Percentiles rank a stretch among this genome's conserved stretches.
Evolutionary conservation across 148 eudicot genomes (phyloP).

Genomic region (Vaccinium vitisidaea): DNA sequence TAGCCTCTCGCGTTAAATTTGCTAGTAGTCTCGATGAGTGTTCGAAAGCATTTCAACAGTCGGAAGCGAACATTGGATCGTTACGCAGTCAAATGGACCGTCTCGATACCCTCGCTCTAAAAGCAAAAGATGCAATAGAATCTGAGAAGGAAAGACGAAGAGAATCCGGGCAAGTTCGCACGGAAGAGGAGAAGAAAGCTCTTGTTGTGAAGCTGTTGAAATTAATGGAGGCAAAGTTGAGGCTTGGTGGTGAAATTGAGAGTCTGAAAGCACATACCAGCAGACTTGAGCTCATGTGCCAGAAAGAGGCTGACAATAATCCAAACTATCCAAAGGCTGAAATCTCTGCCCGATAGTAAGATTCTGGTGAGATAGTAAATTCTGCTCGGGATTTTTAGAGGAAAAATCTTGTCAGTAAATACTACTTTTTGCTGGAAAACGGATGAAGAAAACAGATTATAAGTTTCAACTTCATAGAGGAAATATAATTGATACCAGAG

Average conservation of each 20-base stretch:
- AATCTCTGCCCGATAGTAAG: not conserved
- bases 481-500: no score
- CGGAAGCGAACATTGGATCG: not conserved
- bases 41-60: not conserved
- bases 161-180: not conserved
- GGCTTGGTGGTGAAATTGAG: conserved; percentile 6
- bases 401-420: no score
- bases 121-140: not conserved
- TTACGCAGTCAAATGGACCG: not conserved
- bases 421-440: no score
- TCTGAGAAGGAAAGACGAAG: not conserved
- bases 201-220: not conserved
- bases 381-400: not conserved
- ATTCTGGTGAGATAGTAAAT: not conserved
- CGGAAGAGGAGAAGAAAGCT: not conserved
- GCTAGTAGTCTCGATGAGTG: not conserved
- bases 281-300: conserved; percentile 2
- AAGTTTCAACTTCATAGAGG: no score
- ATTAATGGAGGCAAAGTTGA: not conserved
- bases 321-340: not conserved
- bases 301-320: not conserved
- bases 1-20: not conserved
- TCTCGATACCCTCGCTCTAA: not conserved
- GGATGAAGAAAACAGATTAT: no score
- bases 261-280: not conserved